These are phyloP conservation scores for Tricholoma furcatifolium DNA, from an alignment of 768 basidiomycete genomes.

Conservation along the genomic window DNA sequence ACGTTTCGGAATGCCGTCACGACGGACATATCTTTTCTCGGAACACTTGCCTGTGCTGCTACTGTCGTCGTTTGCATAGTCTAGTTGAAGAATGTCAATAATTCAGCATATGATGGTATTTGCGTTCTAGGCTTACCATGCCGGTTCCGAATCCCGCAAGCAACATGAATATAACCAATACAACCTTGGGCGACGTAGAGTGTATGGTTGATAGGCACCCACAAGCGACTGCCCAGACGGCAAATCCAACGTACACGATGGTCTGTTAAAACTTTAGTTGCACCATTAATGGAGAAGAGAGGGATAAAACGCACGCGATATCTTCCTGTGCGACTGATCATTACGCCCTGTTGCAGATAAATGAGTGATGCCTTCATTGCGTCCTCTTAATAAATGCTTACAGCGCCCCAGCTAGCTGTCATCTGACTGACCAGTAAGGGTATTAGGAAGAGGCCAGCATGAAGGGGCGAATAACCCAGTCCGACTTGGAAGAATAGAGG, in stretches of 20 bases:
- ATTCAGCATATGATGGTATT: neutral
- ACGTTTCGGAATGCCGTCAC: conserved; percentile 70
- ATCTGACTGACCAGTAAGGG: conserved; percentile 70
- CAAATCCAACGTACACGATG: conserved; percentile 63
- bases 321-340: conserved; percentile 62
- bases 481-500: conserved; percentile 78
- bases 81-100: conserved; percentile 22
- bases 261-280: conserved; percentile 27
- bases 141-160: conserved; percentile 63
- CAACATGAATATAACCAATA: conserved; percentile 60
- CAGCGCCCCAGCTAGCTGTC: conserved; percentile 50
- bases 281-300: neutral
- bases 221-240: conserved; percentile 66
- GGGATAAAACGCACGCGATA: conserved; percentile 43
- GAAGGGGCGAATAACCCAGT: conserved; percentile 63
- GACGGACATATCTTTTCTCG: conserved; percentile 71
- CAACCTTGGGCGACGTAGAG: conserved; percentile 41
- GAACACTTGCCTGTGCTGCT: conserved; percentile 71
- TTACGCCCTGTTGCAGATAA: conserved; percentile 43
- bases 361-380: neutral
- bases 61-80: conserved; percentile 66
- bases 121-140: conserved; percentile 28
- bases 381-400: conserved; percentile 25
- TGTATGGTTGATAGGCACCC: conserved; percentile 69
- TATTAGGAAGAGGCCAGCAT: conserved; percentile 57